Evolutionary conservation across 495 filamentous ascomycete species (phyloP), one percentile per base, ranked within the genome.

Genomic region (Rhypophila decipiens): DNA sequence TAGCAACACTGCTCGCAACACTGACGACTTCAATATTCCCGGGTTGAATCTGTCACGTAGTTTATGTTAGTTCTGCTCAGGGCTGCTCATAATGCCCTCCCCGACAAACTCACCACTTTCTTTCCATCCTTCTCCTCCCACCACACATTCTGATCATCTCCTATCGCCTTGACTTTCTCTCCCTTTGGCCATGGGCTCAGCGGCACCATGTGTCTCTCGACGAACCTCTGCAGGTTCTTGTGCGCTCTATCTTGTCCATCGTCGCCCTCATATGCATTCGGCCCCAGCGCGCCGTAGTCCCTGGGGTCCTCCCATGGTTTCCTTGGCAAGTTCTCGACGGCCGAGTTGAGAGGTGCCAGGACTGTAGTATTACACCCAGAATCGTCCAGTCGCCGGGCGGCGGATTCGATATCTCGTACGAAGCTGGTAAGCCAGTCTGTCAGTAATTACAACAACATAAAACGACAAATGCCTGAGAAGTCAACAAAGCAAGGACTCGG

Each of bases 251-350:
- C 86, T 49, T 85, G 82, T 0, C 94, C 94, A 12, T 78, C 80
- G 0, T 74, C 65, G 0, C 93, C 93, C 29, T 86, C 78, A 61
- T 97, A 97, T 4, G 88, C 89, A 24, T 83, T 63, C n/a, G 77
- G 70, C 0, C 91, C 91, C 15, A 88, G 70, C 5, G 68, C 69
- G 3, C 67, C 69, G 61, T 95, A 95, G 46, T 98, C 94, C 33
- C 79, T 66, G 0, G 87, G 82, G 51, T 94, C 83, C 56, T 98
- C 91, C 93, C 93, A 98, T 2, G 93, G 93, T 59, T 97, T 97
- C 47, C 87, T 73, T 0, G 90, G 88, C 33, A 97, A 73, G 1
- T 66, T 76, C 53, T 84, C 84, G 51, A 98, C 79, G 1, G 80
- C 88, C 33, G 77, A 80, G 65, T 98, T 97, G 5, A 83, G 64